Evolutionary conservation across 2,329 filamentous ascomycete genomes (phyloP).

Genomic region (Phaeosphaeria sp.): DNA sequence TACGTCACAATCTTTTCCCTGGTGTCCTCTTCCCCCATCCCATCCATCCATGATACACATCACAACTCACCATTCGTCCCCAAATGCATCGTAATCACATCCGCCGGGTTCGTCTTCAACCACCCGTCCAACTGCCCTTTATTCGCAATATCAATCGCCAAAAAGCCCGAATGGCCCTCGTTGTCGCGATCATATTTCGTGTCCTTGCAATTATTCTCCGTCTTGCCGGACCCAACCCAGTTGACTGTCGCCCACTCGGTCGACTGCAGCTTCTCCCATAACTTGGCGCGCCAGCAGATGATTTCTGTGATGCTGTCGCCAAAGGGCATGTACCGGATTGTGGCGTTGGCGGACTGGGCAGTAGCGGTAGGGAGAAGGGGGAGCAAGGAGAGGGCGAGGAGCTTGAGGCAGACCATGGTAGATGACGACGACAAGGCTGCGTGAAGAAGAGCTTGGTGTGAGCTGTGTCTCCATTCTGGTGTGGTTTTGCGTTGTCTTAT

Average conservation of each 20-base stretch:
- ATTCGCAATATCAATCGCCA: constrained; percentile 54
- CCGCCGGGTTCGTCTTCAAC: constrained; percentile 52
- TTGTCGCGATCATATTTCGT: constrained; percentile 53
- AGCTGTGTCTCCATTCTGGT: not conserved
- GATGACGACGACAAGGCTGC: no score
- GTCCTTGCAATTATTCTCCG: constrained; percentile 45
- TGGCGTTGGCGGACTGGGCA: constrained; percentile 22
- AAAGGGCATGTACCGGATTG: constrained; percentile 51
- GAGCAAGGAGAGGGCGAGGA: constrained; percentile 18
- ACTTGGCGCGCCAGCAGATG: constrained; percentile 52
- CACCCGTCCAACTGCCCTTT: constrained; percentile 53
- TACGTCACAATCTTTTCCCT: no score
- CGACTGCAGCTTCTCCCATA: constrained; percentile 51
- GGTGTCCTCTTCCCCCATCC: no score
- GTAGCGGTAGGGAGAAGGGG: constrained; percentile 10
- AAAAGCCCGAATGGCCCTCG: constrained; percentile 54
- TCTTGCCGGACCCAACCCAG: constrained; percentile 46
- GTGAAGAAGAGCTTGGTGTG: not conserved
- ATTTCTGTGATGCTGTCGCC: constrained; percentile 55
- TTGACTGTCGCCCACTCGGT: constrained; percentile 49
- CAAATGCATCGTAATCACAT: constrained; percentile 56
- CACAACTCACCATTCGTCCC: constrained; percentile 57
- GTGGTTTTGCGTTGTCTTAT: not conserved
- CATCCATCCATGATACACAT: no score
- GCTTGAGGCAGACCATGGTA: constrained; percentile 27